These are phyloP conservation scores for Fusarium coicis DNA, from an alignment of 2,329 filamentous ascomycete species.

Conservation along the genomic window DNA sequence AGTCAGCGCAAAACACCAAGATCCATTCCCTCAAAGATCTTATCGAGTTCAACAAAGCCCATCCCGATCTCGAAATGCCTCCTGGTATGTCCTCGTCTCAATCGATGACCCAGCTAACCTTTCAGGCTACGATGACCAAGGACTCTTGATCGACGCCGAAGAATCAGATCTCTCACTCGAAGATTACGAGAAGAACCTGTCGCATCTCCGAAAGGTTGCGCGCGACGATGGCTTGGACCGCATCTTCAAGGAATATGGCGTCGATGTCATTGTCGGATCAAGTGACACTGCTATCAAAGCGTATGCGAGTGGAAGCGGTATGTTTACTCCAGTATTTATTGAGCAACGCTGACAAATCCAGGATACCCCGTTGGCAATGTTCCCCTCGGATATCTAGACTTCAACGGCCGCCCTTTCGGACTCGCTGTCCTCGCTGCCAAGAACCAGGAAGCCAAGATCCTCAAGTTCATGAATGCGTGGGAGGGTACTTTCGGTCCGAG, in stretches of 20 bases:
- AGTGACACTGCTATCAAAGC: neutral
- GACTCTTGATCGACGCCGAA: neutral
- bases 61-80: neutral
- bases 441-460: neutral
- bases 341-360: neutral
- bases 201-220: neutral
- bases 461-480: neutral
- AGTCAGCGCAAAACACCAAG: neutral
- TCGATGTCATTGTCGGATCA: neutral
- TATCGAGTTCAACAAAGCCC: neutral
- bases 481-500: neutral
- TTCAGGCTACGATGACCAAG: neutral
- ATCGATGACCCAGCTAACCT: rapidly evolving
- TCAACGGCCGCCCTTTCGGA: neutral
- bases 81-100: neutral
- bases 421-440: neutral
- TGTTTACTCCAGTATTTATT: rapidly evolving
- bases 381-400: neutral
- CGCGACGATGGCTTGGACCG: neutral
- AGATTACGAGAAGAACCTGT: neutral
- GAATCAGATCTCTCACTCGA: neutral
- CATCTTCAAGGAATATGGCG: neutral
- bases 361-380: neutral
- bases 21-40: neutral
- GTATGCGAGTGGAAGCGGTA: neutral